Percentiles rank a stretch among this genome's conserved stretches.
These are phyloP conservation scores for Sarocladium strictum DNA, from an alignment of 2,329 filamentous ascomycete genomes.

Conservation along the genomic window DNA sequence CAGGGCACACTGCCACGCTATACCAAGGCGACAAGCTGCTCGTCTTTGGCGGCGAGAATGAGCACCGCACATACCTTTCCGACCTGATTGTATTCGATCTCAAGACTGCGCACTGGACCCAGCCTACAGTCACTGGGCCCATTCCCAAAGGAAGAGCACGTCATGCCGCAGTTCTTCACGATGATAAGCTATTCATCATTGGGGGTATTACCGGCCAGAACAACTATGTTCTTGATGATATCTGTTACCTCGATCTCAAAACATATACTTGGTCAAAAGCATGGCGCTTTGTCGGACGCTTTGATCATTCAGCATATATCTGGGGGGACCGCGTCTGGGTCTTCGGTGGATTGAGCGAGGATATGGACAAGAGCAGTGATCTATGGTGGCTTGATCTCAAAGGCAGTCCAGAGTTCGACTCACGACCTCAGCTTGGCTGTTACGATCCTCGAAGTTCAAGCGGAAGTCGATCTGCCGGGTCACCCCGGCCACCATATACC, in stretches of 20 bases:
- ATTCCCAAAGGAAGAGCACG: constrained; percentile 85
- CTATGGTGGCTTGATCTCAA: constrained; percentile 97
- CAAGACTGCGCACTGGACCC: constrained; percentile 90
- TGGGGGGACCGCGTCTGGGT: constrained; percentile 93
- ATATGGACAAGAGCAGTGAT: constrained; percentile 95
- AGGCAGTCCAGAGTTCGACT: constrained; percentile 78
- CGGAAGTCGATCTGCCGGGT: constrained; percentile 30
- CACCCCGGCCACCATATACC: constrained; percentile 44
- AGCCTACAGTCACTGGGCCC: constrained; percentile 78
- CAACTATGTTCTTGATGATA: constrained; percentile 88
- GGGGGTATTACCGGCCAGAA: constrained; percentile 94
- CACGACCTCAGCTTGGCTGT: constrained; percentile 51
- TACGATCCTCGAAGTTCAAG: constrained; percentile 41
- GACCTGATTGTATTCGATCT: constrained; percentile 96
- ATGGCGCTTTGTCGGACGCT: constrained; percentile 92
- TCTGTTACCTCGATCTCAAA: constrained; percentile 93
- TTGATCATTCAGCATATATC: constrained; percentile 92
- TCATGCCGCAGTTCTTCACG: constrained; percentile 88
- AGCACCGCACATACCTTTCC: constrained; percentile 90
- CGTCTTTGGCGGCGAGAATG: constrained; percentile 96
- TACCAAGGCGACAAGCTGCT: constrained; percentile 94
- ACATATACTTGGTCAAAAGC: constrained; percentile 96
- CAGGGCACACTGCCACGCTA: constrained; percentile 88
- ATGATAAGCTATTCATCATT: constrained; percentile 93
- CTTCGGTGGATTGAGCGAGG: constrained; percentile 87